These are phyloP conservation scores for Wickerhamiella sorbophila DNA, from an alignment of 805 yeast genomes.

Conservation along the genomic window DNA sequence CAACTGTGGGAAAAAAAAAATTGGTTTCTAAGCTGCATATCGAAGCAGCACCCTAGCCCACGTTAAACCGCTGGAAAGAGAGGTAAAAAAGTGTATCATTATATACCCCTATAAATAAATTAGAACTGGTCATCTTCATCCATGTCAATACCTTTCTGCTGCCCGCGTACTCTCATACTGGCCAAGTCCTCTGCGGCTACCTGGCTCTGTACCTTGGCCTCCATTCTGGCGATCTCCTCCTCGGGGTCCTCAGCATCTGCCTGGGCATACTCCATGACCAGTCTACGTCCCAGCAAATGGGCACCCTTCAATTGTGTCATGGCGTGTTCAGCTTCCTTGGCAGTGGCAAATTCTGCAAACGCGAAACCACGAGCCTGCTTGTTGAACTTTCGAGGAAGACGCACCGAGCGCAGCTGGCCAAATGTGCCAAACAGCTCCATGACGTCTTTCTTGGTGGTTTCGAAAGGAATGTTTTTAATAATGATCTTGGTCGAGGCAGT, in stretches of 20 bases:
- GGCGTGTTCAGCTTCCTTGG: conserved; percentile 87
- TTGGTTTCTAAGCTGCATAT: background rate
- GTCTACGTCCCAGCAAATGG: conserved; percentile 86
- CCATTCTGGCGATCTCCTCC: conserved; percentile 82
- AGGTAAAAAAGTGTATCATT: background rate
- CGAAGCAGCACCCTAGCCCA: background rate
- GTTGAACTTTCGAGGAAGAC: conserved; percentile 94
- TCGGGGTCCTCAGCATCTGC: conserved; percentile 72
- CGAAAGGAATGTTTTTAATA: conserved; percentile 94
- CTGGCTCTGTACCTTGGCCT: conserved; percentile 68
- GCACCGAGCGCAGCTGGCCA: conserved; percentile 85
- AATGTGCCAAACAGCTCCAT: conserved; percentile 85
- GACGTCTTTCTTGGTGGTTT: conserved; percentile 86
- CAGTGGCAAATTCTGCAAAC: conserved; percentile 76
- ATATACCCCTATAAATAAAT: no score
- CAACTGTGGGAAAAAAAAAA: background rate
- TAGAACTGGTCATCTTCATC: conserved; percentile 38
- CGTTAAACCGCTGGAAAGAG: background rate
- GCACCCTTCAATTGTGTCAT: conserved; percentile 91
- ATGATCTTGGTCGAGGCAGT: conserved; percentile 45
- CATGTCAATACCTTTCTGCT: conserved; percentile 44
- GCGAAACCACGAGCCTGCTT: conserved; percentile 95
- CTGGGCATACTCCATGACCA: conserved; percentile 87
- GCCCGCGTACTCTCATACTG: conserved; percentile 48
- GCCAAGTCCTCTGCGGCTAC: conserved; percentile 63